These are phyloP conservation scores for Citrus sinensis DNA, from an alignment of 345 rosid genomes.

Conservation along the genomic window DNA sequence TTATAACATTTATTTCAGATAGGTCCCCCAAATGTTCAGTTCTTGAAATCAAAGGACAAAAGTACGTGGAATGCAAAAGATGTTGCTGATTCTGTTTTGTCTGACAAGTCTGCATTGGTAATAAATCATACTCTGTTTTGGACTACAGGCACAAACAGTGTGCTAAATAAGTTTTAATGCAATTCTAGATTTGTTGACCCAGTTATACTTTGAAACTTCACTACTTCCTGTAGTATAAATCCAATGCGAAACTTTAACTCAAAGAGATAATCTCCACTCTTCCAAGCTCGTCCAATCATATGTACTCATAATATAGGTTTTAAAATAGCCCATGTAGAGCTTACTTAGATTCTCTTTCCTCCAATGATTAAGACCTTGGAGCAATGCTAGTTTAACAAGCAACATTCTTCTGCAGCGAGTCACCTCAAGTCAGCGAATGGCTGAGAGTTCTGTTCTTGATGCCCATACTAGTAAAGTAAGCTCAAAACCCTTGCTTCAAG, in stretches of 20 bases:
- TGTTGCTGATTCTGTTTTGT: slow-evolving; percentile 86
- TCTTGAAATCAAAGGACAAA: slow-evolving; percentile 78
- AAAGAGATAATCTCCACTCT: neutral
- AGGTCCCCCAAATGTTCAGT: slow-evolving; percentile 83
- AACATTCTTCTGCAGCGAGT: slow-evolving; percentile 59
- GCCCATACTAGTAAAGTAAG: slow-evolving; percentile 65
- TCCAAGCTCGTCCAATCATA: neutral
- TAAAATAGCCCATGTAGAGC: neutral
- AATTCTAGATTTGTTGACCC: neutral
- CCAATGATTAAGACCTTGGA: slow-evolving; percentile 10
- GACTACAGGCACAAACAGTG: neutral
- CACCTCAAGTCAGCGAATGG: slow-evolving; percentile 84
- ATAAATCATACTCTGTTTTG: slow-evolving; percentile 13
- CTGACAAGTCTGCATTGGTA: slow-evolving; percentile 95
- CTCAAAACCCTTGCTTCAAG: slow-evolving; percentile 15
- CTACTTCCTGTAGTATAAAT: neutral
- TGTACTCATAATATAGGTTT: neutral
- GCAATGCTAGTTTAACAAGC: slow-evolving; percentile 16
- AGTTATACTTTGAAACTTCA: neutral
- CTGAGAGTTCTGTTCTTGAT: slow-evolving; percentile 89
- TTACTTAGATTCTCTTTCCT: slow-evolving; percentile 5
- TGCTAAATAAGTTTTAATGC: neutral
- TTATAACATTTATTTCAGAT: slow-evolving; percentile 59
- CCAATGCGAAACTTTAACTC: neutral
- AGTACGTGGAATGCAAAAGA: slow-evolving; percentile 80